phyloP scores from a whole-genome alignment of 176 grass and related monocot genomes.

The Zoysia pacifica region DNA sequence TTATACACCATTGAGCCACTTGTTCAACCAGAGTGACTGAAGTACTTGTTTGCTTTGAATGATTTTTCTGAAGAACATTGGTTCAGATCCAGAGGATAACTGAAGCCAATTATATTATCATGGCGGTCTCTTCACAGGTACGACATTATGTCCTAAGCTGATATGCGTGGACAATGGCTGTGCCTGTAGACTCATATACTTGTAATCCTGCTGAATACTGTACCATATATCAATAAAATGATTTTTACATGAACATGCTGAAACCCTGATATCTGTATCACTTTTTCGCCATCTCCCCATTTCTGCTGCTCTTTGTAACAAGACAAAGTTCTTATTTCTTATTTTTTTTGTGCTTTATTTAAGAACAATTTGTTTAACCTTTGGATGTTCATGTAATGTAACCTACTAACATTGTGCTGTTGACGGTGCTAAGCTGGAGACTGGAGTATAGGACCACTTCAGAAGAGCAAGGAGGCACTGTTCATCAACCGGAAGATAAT shows the following conservation, averaged over 20 bases:
- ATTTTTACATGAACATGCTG: not conserved
- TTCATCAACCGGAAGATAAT: not conserved
- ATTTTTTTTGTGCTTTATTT: not conserved
- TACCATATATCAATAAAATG: not conserved
- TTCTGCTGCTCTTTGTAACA: not conserved
- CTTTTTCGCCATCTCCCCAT: not conserved
- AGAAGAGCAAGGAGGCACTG: not conserved
- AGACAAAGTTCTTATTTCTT: not conserved
- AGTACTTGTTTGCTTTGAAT: constrained; percentile 7
- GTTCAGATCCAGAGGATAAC: not conserved
- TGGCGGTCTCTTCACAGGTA: constrained; percentile 6
- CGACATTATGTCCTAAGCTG: not conserved
- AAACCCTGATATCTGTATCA: not conserved
- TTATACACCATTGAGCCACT: not conserved
- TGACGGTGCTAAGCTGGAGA: not conserved
- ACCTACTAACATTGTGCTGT: not conserved
- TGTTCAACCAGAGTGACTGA: not conserved
- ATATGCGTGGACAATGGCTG: not conserved
- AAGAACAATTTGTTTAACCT: not conserved
- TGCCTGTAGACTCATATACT: not conserved
- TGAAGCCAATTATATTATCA: not conserved
- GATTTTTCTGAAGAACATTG: constrained; percentile 13
- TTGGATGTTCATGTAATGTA: not conserved
- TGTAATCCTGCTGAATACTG: not conserved
- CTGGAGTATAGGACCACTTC: not conserved